phyloP scores from a whole-genome alignment of 129 eudicot genomes.

The Apium graveolens region DNA sequence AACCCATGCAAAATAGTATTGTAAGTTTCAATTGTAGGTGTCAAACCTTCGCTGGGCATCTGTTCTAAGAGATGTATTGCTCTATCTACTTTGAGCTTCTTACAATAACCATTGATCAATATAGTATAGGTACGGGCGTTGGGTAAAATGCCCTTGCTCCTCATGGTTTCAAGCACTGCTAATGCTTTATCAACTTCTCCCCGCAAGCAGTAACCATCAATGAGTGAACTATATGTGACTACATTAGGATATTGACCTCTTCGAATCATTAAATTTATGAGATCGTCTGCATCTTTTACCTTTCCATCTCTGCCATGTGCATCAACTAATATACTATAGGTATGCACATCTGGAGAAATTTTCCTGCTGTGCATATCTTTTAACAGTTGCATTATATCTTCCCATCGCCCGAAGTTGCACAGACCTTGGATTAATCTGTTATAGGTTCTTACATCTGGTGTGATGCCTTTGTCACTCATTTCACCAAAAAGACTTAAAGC shows the following conservation, averaged over 20 bases:
- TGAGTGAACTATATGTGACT: not conserved
- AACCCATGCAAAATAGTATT: constrained; percentile 1
- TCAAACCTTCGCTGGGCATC: not conserved
- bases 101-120: too few relatives aligned
- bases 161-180: too few relatives aligned
- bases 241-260: too few relatives aligned
- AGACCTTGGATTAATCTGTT: too few relatives aligned
- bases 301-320: not conserved
- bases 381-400: too few relatives aligned
- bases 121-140: too few relatives aligned
- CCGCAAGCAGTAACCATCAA: not conserved
- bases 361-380: not conserved
- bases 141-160: too few relatives aligned
- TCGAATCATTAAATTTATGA: not conserved
- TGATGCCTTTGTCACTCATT: not conserved
- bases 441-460: too few relatives aligned
- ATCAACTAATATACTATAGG: not conserved
- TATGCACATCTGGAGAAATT: not conserved
- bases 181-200: too few relatives aligned
- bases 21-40: constrained; percentile 17
- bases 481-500: not conserved
- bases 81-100: too few relatives aligned
- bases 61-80: not conserved
- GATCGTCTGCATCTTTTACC: not conserved
- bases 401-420: too few relatives aligned